Conservation (phyloP, 2,329 filamentous ascomycete species). For the Exophiala calicioides region DNA sequence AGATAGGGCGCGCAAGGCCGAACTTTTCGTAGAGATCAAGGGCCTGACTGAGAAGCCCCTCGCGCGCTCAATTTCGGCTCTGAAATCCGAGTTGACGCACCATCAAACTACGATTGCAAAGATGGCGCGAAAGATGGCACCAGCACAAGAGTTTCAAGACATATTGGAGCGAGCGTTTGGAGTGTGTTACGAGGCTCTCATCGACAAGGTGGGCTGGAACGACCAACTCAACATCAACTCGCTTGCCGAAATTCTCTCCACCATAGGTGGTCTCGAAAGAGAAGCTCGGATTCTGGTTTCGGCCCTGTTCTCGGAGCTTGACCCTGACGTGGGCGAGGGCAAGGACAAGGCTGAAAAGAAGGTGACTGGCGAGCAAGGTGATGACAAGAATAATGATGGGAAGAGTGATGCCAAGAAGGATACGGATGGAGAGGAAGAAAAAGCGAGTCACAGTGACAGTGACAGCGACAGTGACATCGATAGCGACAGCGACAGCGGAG, state of each 20-base stretch:
- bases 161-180: not conserved
- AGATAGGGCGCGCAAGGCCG: not conserved
- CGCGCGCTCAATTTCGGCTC: constrained; percentile 1
- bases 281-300: constrained; percentile 4
- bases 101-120: not conserved
- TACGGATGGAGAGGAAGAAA: not conserved
- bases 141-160: constrained; percentile 1
- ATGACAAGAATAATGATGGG: not conserved
- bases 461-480: not conserved
- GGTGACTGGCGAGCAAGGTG: not conserved
- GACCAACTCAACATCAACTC: constrained; percentile 1
- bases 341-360: not conserved
- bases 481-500: not conserved
- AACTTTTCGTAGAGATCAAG: constrained; percentile 6
- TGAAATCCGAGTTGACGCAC: constrained; percentile 9
- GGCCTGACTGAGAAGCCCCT: constrained; percentile 4
- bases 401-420: not conserved
- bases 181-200: constrained; percentile 1
- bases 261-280: constrained; percentile 1
- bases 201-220: constrained; percentile 8
- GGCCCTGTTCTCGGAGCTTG: constrained; percentile 4
- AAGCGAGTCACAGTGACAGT: too few relatives aligned
- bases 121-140: constrained; percentile 5
- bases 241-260: not conserved
- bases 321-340: not conserved